Base-by-base conservation (phyloP, 805 yeast species). In the Candida sonorensis region DNA sequence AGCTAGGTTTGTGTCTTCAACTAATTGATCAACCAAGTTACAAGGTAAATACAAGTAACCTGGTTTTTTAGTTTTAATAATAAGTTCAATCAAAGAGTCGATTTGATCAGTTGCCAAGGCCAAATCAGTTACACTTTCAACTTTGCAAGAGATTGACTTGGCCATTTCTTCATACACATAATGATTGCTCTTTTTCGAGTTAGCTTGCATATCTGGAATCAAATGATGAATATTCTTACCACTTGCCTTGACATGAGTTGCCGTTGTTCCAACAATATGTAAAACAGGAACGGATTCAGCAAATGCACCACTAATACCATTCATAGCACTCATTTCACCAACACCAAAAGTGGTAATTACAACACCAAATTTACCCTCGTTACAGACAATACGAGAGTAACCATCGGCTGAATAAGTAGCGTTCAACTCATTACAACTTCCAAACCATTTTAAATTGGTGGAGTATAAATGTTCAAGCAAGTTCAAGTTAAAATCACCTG, bases 371-470 rank as follows among this genome's bases (percentile, higher is more conserved):
- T 73, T 69, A 18, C 37, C 26, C 14, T 19, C 12, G 10, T 37
- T 35, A 30, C 67, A 64, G 18, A 77, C 66, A 26, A 64, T 63
- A 39, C 90, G 69, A 13, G 92, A 75, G 49, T 84, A 88, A 5
- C 96, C 97, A 55, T 88, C 96, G 7, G 90, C 88, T 5, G 92
- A 77, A 53, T 88, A 87, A 7, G 94, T 92, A 4, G 92, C 80
- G 51, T 87, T 88, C 42, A 87, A 67, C 61, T 87, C 97, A 51
- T 87, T 87, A 62, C 95, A 84, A 38, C 77, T 75, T 16, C 95
- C 95, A 29, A 83, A 66, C 84, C 94, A 86, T 33, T 73, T 59
- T 44, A 81, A 53, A 8, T 62, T 51, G 23, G 66, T 57, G 7
- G 70, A 58, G 48, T 82, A 78, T 28, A 81, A 52, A 48, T 79